Base-by-base conservation (phyloP, 2,329 filamentous ascomycete genomes). In the Aschersonia sp. region DNA sequence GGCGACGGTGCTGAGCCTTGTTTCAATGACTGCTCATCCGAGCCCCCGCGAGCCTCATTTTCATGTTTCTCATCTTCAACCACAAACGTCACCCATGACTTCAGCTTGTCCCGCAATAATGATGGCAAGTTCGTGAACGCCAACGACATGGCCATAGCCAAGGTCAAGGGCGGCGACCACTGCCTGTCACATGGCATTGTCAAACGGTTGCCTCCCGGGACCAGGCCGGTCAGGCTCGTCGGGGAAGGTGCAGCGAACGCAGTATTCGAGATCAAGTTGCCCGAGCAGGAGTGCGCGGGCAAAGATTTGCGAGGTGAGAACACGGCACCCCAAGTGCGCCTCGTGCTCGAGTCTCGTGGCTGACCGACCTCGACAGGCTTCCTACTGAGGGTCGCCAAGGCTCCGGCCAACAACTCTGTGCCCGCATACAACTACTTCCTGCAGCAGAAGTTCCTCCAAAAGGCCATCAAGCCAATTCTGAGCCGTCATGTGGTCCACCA, bases 171-270 rank as follows among this genome's bases (percentile, higher is more conserved):
- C 49, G 40, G 44, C 44, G 49, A 50, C 42, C 39, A 32, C 43
- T 50, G 41, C 46, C 43, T 45, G 42, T 46, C 49, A 8, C 46
- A 47, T n/a, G 43, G 49, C 29, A 48, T 47, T 33, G 29, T 66
- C 48, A 65, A 59, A 51, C 56, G 56, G 22, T 59, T 67, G 5
- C 63, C 64, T 30, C 52, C 50, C 43, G 63, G 62, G 32, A 59
- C 61, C 40, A 60, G 56, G 30, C 61, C 63, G 11, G 52, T 64
- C 46, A 59, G 62, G 46, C 66, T 77, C 49, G 63, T 79, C 29
- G 75, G 72, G 30, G 85, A 92, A 62, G 86, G 85, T 30, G 81
- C 83, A 30, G 85, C 86, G 47, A 90, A 92, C 61, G 74, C 83
- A 46, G 81, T 89, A 52, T 88, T 85, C 57, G 73, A 73, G 54